Percentiles rank a stretch among this genome's conserved stretches.
Conservation (phyloP, 2,329 filamentous ascomycete genomes). For the Chaetomium globosum region DNA sequence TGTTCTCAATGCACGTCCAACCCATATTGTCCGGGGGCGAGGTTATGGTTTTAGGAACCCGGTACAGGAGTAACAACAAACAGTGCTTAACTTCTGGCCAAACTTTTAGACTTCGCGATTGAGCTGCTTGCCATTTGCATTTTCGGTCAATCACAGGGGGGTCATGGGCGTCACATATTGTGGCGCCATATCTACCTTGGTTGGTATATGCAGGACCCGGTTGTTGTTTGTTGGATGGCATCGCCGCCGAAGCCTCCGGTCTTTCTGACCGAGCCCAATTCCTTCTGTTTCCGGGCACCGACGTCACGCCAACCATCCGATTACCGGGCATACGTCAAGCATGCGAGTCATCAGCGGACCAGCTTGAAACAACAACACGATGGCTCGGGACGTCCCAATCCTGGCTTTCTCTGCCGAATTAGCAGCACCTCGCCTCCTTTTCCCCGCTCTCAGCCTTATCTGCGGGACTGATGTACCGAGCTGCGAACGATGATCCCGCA, state of each 20-base stretch:
- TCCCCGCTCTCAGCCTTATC: slow-evolving; percentile 32
- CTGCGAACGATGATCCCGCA: slow-evolving; percentile 30
- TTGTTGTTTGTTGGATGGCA: background rate
- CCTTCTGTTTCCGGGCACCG: background rate
- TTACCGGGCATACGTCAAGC: background rate
- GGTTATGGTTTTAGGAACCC: background rate
- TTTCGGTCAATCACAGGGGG: slow-evolving; percentile 4
- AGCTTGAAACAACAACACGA: slow-evolving; percentile 12
- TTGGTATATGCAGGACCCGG: background rate
- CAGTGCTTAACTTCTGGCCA: background rate
- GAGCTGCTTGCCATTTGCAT: slow-evolving; percentile 14
- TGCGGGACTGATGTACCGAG: slow-evolving; percentile 13
- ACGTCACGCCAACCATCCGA: background rate
- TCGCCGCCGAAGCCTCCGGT: background rate
- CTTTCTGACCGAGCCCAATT: background rate
- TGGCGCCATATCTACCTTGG: slow-evolving; percentile 9
- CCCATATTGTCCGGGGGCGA: background rate
- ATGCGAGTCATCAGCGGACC: background rate
- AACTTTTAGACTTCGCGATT: slow-evolving; percentile 20
- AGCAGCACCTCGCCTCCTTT: slow-evolving; percentile 13
- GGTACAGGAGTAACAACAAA: background rate
- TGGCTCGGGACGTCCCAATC: background rate
- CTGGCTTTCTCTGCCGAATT: slow-evolving; percentile 11
- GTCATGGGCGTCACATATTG: background rate
- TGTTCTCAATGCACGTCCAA: background rate